phyloP scores from a whole-genome alignment of 208 protist genomes.

The Wallacemonas sp. region DNA sequence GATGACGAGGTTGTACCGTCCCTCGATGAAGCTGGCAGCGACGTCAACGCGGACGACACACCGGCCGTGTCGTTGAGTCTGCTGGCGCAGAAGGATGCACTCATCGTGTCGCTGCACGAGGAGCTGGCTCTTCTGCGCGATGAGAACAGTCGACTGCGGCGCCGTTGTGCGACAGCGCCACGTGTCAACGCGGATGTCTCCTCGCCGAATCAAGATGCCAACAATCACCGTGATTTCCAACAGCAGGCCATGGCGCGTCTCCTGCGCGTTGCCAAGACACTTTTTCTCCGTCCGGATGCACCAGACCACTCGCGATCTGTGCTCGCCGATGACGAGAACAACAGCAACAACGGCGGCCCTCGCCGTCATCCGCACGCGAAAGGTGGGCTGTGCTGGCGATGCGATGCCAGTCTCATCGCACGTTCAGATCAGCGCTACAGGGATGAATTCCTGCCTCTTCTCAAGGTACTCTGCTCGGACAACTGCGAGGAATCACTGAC shows the following conservation, averaged over 20 bases:
- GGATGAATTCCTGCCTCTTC: neutral
- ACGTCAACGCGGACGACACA: neutral
- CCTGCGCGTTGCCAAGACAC: neutral
- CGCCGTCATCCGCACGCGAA: too few relatives aligned
- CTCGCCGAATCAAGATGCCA: neutral
- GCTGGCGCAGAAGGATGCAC: neutral
- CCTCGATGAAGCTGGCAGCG: neutral
- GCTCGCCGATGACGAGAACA: neutral
- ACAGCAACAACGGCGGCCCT: neutral
- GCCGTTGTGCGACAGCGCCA: neutral
- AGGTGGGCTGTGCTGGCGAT: constrained; percentile 9
- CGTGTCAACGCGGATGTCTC: neutral
- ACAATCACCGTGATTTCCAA: neutral
- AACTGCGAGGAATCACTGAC: neutral
- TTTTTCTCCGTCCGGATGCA: neutral
- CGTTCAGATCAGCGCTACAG: neutral
- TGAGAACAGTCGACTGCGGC: constrained; percentile 4
- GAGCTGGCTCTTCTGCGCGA: constrained; percentile 6
- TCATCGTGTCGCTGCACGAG: neutral
- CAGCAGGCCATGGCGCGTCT: neutral
- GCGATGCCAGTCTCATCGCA: constrained; percentile 1
- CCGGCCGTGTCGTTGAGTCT: neutral
- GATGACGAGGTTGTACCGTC: neutral
- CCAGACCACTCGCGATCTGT: neutral
- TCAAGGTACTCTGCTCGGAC: neutral